Percentiles rank a stretch among this genome's conserved stretches.
These are phyloP conservation scores for Colletotrichum musicola DNA, from an alignment of 2,329 filamentous ascomycete species.

Conservation along the genomic window DNA sequence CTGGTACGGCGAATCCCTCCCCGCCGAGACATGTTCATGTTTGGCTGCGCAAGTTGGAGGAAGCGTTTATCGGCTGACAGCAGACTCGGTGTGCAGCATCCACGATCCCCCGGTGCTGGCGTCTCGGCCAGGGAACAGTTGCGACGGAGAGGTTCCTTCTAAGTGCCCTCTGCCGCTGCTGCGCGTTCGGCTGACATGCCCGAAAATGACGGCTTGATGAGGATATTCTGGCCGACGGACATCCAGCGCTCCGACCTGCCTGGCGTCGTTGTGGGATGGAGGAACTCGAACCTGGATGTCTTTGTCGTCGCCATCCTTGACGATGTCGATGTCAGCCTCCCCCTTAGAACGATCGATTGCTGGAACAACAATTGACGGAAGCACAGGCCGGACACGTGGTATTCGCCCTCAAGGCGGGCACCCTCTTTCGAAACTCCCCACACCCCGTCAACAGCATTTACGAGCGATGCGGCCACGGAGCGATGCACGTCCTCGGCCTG, in stretches of 20 bases:
- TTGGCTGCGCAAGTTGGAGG: slow-evolving; percentile 27
- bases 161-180: slow-evolving; percentile 51
- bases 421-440: slow-evolving; percentile 84
- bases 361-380: slow-evolving; percentile 44
- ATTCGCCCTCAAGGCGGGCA: slow-evolving; percentile 85
- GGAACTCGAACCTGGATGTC: slow-evolving; percentile 90
- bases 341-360: not conserved
- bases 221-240: slow-evolving; percentile 98
- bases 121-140: slow-evolving; percentile 97
- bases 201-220: slow-evolving; percentile 90
- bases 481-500: slow-evolving; percentile 87
- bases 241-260: slow-evolving; percentile 77
- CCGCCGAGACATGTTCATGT: slow-evolving; percentile 28
- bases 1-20: slow-evolving; percentile 70
- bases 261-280: slow-evolving; percentile 94
- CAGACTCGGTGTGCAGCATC: slow-evolving; percentile 71
- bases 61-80: slow-evolving; percentile 43
- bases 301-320: slow-evolving; percentile 92
- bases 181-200: slow-evolving; percentile 67
- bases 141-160: slow-evolving; percentile 94
- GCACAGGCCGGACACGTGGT: slow-evolving; percentile 82
- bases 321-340: slow-evolving; percentile 81
- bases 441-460: slow-evolving; percentile 86
- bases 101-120: slow-evolving; percentile 80
- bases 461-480: slow-evolving; percentile 83